These are phyloP conservation scores for Schizosaccharomyces octosporus DNA, from an alignment of 805 yeast species.

Conservation along the genomic window DNA sequence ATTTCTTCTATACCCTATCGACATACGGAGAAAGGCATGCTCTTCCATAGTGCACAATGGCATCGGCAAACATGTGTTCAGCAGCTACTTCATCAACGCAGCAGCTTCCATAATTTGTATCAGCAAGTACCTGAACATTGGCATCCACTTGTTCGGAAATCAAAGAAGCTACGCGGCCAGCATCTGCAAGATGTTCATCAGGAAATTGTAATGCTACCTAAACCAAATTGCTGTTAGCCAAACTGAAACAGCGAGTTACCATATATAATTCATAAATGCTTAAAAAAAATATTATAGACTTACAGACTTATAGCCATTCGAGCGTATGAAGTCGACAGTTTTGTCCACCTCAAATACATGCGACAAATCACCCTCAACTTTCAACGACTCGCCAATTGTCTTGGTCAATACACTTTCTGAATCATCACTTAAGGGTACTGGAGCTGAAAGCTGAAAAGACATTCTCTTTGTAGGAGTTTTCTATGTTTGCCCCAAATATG, in stretches of 20 bases:
- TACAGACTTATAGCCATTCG: conserved; percentile 15
- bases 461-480: not conserved
- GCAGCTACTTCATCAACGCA: conserved; percentile 95
- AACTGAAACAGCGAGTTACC: not conserved
- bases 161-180: conserved; percentile 37
- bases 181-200: conserved; percentile 51
- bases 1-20: not conserved
- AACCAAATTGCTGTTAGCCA: not conserved
- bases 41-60: conserved; percentile 81
- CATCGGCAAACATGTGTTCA: conserved; percentile 65
- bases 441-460: conserved; percentile 50
- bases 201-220: conserved; percentile 72
- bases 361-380: conserved; percentile 14
- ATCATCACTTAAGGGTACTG: conserved; percentile 22
- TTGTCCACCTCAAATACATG: conserved; percentile 33
- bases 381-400: not conserved
- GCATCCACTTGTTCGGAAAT: conserved; percentile 11
- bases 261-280: no score
- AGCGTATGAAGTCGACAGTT: conserved; percentile 19
- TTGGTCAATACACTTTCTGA: not conserved
- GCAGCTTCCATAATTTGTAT: conserved; percentile 84
- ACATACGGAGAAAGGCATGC: conserved; percentile 57
- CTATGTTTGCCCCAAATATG: not conserved
- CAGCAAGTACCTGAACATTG: conserved; percentile 61
- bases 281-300: not conserved